phyloP scores from a whole-genome alignment of 768 basidiomycete genomes.

The Suillus luteus region DNA sequence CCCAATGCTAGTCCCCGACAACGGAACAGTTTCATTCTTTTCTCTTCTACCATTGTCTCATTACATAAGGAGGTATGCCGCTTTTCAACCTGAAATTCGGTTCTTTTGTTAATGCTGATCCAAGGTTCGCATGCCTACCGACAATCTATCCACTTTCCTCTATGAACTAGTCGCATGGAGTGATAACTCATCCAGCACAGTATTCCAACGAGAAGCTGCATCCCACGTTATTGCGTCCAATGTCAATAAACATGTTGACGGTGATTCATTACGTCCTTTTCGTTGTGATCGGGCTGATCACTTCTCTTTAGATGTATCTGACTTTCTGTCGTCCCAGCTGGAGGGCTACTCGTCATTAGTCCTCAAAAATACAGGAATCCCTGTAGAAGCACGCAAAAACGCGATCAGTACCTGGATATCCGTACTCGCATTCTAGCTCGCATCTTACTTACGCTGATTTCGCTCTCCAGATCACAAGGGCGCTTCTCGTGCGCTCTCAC shows the following conservation, averaged over 20 bases:
- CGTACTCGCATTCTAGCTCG: constrained; percentile 44
- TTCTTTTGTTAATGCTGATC: constrained; percentile 7
- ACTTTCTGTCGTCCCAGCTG: constrained; percentile 46
- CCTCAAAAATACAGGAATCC: constrained; percentile 38
- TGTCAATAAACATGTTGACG: constrained; percentile 77
- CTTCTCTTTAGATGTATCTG: constrained; percentile 44
- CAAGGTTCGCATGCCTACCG: constrained; percentile 56
- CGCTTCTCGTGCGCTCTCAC: constrained; percentile 76
- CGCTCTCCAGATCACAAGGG: constrained; percentile 67
- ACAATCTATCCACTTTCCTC: constrained; percentile 52
- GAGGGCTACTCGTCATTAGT: constrained; percentile 50
- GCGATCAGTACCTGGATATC: constrained; percentile 68
- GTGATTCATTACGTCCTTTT: constrained; percentile 40
- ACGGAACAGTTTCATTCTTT: constrained; percentile 65
- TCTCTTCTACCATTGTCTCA: constrained; percentile 66
- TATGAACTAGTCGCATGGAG: constrained; percentile 61
- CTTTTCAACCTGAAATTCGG: not conserved
- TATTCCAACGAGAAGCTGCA: constrained; percentile 55
- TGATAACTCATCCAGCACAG: constrained; percentile 46
- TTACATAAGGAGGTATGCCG: constrained; percentile 63
- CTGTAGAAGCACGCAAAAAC: constrained; percentile 44
- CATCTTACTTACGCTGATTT: constrained; percentile 5
- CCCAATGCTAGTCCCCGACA: constrained; percentile 36
- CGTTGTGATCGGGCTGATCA: not conserved
- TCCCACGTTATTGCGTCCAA: constrained; percentile 62